Evolutionary conservation across 139 green algal species (phyloP).

Genomic region (Astrephomene gubernaculifera): DNA sequence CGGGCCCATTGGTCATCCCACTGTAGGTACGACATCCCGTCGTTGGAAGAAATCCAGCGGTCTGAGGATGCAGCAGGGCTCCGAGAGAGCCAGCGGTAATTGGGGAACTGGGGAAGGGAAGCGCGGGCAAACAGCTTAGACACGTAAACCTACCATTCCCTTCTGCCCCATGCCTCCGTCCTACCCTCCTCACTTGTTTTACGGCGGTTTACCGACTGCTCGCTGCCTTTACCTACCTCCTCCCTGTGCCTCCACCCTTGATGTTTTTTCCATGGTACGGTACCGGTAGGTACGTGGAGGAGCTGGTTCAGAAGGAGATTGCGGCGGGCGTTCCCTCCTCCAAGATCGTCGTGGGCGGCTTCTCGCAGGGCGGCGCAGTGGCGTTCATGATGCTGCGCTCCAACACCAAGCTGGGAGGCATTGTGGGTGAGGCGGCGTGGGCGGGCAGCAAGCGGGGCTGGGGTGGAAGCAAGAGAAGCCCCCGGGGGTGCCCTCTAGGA

Average conservation of each 20-base stretch:
- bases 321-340: conserved; percentile 60
- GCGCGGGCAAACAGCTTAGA: too few relatives aligned
- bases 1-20: neutral
- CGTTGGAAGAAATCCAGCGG: conserved; percentile 65
- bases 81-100: conserved; percentile 65
- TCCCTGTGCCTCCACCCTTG: too few relatives aligned
- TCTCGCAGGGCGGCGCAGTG: conserved; percentile 82
- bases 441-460: too few relatives aligned
- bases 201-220: too few relatives aligned
- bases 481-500: too few relatives aligned
- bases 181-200: too few relatives aligned
- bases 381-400: conserved; percentile 75
- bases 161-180: too few relatives aligned
- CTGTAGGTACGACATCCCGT: conserved; percentile 70
- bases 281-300: conserved; percentile 73
- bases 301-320: conserved; percentile 62
- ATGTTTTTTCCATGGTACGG: too few relatives aligned
- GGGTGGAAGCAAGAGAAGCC: too few relatives aligned
- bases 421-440: conserved; percentile 58
- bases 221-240: too few relatives aligned
- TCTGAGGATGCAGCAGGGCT: conserved; percentile 68
- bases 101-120: too few relatives aligned
- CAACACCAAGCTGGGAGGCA: conserved; percentile 64
- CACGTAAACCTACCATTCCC: too few relatives aligned
- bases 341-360: conserved; percentile 78